These are phyloP conservation scores for Termitomyces sp. DNA, from an alignment of 768 basidiomycete species.

Conservation along the genomic window DNA sequence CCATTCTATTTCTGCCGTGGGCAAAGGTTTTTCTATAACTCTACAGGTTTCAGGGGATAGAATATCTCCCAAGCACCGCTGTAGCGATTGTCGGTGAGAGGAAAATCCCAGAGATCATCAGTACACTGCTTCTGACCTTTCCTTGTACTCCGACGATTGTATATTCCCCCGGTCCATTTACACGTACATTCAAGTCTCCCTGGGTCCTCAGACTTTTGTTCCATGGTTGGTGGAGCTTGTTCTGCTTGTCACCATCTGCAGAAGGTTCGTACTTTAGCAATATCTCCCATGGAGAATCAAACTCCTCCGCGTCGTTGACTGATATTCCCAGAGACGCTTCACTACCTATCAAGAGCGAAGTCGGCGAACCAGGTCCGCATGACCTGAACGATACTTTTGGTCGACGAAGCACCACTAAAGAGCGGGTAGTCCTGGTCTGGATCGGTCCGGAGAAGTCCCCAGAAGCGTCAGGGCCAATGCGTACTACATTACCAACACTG, in stretches of 20 bases:
- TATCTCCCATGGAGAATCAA: conserved; percentile 67
- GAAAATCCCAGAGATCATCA: not conserved
- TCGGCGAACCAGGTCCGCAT: conserved; percentile 66
- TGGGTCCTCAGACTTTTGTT: conserved; percentile 53
- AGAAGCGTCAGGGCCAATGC: conserved; percentile 29
- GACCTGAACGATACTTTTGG: conserved; percentile 68
- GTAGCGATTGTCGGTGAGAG: conserved; percentile 9
- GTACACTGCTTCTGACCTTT: conserved; percentile 33
- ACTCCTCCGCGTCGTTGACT: conserved; percentile 45
- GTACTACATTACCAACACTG: conserved; percentile 71
- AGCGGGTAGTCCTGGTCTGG: conserved; percentile 46
- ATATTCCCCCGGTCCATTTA: conserved; percentile 71
- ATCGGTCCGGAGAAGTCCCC: conserved; percentile 16
- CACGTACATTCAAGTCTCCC: conserved; percentile 41
- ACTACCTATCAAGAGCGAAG: conserved; percentile 65
- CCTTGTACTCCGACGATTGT: conserved; percentile 65
- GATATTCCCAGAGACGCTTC: conserved; percentile 52
- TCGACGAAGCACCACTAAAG: conserved; percentile 64
- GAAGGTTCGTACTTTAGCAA: conserved; percentile 54
- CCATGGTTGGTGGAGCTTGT: conserved; percentile 52
- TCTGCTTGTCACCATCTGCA: conserved; percentile 26
- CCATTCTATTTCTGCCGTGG: conserved; percentile 84
- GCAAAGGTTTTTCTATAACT: conserved; percentile 69
- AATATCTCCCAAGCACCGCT: conserved; percentile 79
- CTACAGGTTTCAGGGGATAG: conserved; percentile 76